Evolutionary conservation across 768 basidiomycete species (phyloP).

Genomic region (Boletus pseudopeckii): DNA sequence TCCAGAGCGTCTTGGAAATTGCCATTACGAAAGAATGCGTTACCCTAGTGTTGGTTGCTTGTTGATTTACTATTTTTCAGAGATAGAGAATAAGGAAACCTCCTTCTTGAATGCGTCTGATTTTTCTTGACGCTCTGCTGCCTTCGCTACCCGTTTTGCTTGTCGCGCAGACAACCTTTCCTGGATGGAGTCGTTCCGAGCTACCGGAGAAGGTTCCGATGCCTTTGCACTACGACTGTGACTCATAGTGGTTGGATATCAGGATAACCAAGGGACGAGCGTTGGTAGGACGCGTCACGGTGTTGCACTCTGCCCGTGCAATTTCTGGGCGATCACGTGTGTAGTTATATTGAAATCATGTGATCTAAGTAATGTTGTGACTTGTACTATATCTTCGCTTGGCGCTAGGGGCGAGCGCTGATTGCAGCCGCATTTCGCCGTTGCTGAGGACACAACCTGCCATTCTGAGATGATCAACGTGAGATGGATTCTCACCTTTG

Average conservation of each 20-base stretch:
- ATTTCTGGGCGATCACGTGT: too few relatives aligned
- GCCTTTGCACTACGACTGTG: neutral
- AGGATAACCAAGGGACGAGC: neutral
- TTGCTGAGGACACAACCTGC: too few relatives aligned
- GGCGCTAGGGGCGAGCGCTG: too few relatives aligned
- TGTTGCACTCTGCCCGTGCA: too few relatives aligned
- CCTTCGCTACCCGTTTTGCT: conserved; percentile 17
- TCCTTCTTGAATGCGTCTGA: conserved; percentile 32
- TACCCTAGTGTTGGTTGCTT: conserved; percentile 35
- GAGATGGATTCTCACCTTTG: too few relatives aligned
- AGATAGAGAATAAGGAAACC: conserved; percentile 10
- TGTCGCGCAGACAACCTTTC: conserved; percentile 7
- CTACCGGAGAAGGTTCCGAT: neutral
- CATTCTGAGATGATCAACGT: too few relatives aligned
- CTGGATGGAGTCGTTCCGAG: neutral
- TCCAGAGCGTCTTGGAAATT: conserved; percentile 38
- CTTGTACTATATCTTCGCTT: too few relatives aligned
- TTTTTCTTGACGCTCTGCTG: conserved; percentile 13
- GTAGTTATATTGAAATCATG: too few relatives aligned
- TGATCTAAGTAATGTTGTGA: too few relatives aligned
- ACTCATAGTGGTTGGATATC: neutral
- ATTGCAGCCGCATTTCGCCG: too few relatives aligned
- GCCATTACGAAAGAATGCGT: conserved; percentile 37
- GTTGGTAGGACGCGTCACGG: too few relatives aligned
- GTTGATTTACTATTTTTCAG: neutral